These are phyloP conservation scores for Trichocomaceae sp. DNA, from an alignment of 2,329 filamentous ascomycete genomes.

Conservation along the genomic window DNA sequence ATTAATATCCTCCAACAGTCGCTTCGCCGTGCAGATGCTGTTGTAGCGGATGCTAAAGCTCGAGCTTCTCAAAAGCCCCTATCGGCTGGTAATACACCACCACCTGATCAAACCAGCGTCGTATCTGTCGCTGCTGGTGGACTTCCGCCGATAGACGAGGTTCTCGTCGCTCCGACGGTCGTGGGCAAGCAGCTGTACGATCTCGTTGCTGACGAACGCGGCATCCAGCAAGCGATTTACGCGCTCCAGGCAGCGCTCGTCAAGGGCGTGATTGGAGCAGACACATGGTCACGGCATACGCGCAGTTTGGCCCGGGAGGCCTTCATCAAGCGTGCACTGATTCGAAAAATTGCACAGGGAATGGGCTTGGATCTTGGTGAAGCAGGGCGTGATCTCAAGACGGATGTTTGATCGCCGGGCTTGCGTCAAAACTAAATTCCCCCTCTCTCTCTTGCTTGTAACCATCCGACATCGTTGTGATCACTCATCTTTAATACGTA, in stretches of 20 bases:
- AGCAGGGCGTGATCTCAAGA: neutral
- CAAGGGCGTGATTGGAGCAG: conserved; percentile 39
- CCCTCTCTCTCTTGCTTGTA: neutral
- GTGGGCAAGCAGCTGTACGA: conserved; percentile 90
- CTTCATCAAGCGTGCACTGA: conserved; percentile 42
- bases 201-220: conserved; percentile 80
- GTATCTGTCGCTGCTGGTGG: conserved; percentile 21
- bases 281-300: conserved; percentile 43
- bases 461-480: neutral
- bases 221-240: conserved; percentile 79
- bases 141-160: conserved; percentile 75
- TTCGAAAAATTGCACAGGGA: conserved; percentile 40
- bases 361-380: conserved; percentile 35
- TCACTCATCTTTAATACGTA: neutral
- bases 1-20: conserved; percentile 70
- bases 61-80: conserved; percentile 35
- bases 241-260: conserved; percentile 44
- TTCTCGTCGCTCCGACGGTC: conserved; percentile 87
- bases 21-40: conserved; percentile 68
- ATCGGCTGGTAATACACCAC: neutral
- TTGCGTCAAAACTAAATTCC: neutral
- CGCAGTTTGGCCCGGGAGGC: conserved; percentile 43
- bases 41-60: conserved; percentile 65
- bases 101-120: conserved; percentile 17
- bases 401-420: neutral